Evolutionary conservation across 768 basidiomycete genomes (phyloP).

Genomic region (Hypholoma sublateritium): DNA sequence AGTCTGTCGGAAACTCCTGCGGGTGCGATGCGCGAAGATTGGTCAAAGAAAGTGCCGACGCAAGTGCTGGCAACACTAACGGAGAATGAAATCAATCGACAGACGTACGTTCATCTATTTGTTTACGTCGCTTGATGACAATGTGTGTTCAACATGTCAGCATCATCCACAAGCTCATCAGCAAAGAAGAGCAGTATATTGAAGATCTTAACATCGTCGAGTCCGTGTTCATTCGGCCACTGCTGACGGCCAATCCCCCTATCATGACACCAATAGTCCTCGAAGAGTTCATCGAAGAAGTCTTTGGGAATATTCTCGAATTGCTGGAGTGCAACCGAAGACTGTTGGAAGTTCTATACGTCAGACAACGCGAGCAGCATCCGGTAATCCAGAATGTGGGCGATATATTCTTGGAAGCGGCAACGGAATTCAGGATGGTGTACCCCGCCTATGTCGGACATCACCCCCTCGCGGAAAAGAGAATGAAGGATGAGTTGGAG

Average conservation of each 20-base stretch:
- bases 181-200: constrained; percentile 87
- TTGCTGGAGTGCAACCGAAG: constrained; percentile 78
- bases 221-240: constrained; percentile 54
- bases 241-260: constrained; percentile 43
- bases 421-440: constrained; percentile 80
- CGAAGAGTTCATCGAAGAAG: constrained; percentile 81
- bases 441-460: constrained; percentile 89
- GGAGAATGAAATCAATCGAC: constrained; percentile 78
- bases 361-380: constrained; percentile 82
- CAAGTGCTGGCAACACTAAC: constrained; percentile 51
- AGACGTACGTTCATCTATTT: constrained; percentile 49
- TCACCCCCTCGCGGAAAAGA: constrained; percentile 81
- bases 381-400: constrained; percentile 85
- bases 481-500: constrained; percentile 84
- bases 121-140: not conserved
- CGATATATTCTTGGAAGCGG: constrained; percentile 84
- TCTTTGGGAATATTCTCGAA: constrained; percentile 87
- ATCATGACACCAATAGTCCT: constrained; percentile 55
- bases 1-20: constrained; percentile 28
- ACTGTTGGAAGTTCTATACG: constrained; percentile 81
- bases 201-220: constrained; percentile 86
- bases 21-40: constrained; percentile 49
- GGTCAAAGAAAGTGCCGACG: constrained; percentile 45
- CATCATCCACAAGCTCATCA: constrained; percentile 87
- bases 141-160: constrained; percentile 22